Evolutionary conservation across 176 grass and related monocot species (phyloP), one percentile per base, ranked within the genome.

Genomic region (Cymbopogon citratus): DNA sequence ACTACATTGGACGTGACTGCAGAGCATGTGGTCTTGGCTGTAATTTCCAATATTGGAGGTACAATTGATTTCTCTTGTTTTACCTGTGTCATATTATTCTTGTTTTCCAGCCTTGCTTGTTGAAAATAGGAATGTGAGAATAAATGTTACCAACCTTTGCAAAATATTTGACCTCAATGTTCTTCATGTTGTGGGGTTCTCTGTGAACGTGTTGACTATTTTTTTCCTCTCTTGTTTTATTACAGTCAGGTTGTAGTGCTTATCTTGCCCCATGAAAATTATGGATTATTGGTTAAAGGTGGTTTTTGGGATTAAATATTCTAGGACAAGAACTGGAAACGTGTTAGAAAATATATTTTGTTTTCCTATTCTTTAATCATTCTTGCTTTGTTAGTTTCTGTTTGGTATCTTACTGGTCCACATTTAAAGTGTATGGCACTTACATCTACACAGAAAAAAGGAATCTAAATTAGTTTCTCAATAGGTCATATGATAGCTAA

Each of bases 21-120:
- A 89, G 95, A 75, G 95, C 95, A 66, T 98, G 95, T 80, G 95
- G 95, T 61, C 90, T 98, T 63, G 92, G 95, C 7, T 94, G 90
- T 66, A 98, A 94, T 91, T 98, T 98, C 52, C 90, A 98, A 68
- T 94, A 87, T 48, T 86, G 81, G 69, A 94, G 95, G 95, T 94
- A 88, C 75, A 67, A 62, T 77, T 68, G 2, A 13, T 36, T 38
- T 52, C 21, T 68, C 5, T 85, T 78, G 54, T 52, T 71, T 9
- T 54, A 59, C 27, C 9, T 33, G 7, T 66, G 27, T 64, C 45
- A 57, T 80, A 28, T 81, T 70, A 85, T 21, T 71, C 5, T 31
- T 78, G 54, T 15, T 2, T 31, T 28, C 25, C 1, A 15, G 5
- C 10, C 3, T 25, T 52, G 31, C 36, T 70, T 34, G 13, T 64